These are phyloP conservation scores for Ophiocordyceps camponoti-leonardi DNA, from an alignment of 2,329 filamentous ascomycete genomes.

Conservation along the genomic window DNA sequence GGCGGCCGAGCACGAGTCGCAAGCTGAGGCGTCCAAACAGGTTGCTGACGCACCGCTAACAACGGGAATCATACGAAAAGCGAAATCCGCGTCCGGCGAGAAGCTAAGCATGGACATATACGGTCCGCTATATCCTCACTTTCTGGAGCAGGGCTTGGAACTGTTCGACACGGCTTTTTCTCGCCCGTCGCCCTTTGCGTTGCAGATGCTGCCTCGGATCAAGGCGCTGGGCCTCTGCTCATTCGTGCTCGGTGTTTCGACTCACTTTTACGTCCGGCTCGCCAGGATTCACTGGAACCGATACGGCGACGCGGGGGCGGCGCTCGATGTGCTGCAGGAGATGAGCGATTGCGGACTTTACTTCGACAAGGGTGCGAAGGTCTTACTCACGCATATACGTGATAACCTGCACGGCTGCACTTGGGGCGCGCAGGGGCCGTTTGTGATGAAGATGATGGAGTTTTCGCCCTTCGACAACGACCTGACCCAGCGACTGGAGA, in stretches of 20 bases:
- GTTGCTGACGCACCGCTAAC: neutral
- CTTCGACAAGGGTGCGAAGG: conserved; percentile 24
- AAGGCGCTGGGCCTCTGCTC: conserved; percentile 51
- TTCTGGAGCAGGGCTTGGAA: conserved; percentile 38
- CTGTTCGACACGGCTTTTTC: conserved; percentile 39
- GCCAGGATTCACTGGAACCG: conserved; percentile 43
- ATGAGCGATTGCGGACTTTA: conserved; percentile 47
- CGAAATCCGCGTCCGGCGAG: conserved; percentile 3
- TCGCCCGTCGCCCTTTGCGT: conserved; percentile 37
- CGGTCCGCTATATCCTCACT: conserved; percentile 46
- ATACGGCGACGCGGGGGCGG: conserved; percentile 36
- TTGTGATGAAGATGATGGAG: conserved; percentile 21
- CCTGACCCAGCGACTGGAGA: conserved; percentile 11
- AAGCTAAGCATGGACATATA: conserved; percentile 34
- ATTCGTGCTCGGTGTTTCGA: conserved; percentile 55
- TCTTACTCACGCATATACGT: conserved; percentile 13
- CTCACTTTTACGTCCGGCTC: conserved; percentile 51
- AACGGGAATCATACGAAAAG: neutral
- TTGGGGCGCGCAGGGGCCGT: conserved; percentile 18
- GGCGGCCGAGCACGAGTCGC: too few relatives aligned
- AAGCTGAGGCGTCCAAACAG: neutral
- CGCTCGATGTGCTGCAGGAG: conserved; percentile 41
- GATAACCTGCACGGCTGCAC: conserved; percentile 16
- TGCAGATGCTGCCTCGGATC: conserved; percentile 47
- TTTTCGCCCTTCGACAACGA: conserved; percentile 15